Base-by-base conservation (phyloP, 2,329 filamentous ascomycete species). In the Sporothrix euskadiensis region DNA sequence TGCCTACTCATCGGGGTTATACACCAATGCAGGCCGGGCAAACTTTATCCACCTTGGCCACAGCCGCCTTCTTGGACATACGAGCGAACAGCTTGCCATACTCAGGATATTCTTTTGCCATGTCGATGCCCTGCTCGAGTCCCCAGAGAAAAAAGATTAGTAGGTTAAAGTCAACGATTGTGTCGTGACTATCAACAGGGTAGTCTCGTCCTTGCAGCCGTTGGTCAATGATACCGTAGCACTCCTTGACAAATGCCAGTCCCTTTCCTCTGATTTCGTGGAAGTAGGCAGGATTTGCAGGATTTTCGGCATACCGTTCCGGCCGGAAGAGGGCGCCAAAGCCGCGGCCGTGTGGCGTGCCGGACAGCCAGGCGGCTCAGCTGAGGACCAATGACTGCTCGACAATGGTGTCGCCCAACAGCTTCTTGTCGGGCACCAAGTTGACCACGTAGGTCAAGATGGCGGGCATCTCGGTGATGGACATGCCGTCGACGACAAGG, bases 381-480 rank as follows among this genome's bases (percentile, higher is more conserved):
- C 47, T 26, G 16, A 52, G 16, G 1, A 14, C 65, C 47, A 44
- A 35, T 1, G 65, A 22, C 6, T 52, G 65, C 4, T 69, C 44
- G 1, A 69, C 9, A 4, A 49, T 3, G 8, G 10, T 52, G 65
- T 52, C 65, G 7, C 65, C 65, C 39, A 69, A n/a, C 12, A 69
- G 65, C 3, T n/a, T 14, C 1, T 54, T 69, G n/a, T 69, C 65
- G 14, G 65, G 65, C 3, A 52, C 65, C 2, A 69, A 44, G 16
- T 32, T 69, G 22, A 44, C 44, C 8, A 69, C 14, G 44, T 52
- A 69, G 12, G 41, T 39, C 14, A 69, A 44, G 6, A 69, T 30
- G 14, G 65, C 65, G 8, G 65, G 65, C 65, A 69, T 69, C 30
- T 69, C 65, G 1, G 65, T 69, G 44, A 69, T 49, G 3, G 22